Evolutionary conservation across 805 yeast genomes (phyloP).

Genomic region (Ogataea pilisensis): DNA sequence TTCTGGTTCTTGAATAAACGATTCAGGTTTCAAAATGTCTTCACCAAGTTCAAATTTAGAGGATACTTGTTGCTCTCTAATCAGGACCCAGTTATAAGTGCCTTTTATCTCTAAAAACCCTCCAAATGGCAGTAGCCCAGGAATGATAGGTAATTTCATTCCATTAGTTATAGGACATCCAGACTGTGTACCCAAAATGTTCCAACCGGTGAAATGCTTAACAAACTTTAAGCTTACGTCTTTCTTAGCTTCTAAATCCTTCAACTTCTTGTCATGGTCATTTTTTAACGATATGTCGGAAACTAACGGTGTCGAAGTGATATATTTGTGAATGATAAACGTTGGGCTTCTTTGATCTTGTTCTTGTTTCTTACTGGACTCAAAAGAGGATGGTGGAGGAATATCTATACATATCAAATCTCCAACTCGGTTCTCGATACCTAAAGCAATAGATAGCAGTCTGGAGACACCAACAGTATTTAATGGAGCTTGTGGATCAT

Average conservation of each 20-base stretch:
- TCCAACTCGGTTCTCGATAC: slow-evolving; percentile 48
- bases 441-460: slow-evolving; percentile 52
- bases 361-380: slow-evolving; percentile 3
- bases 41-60: slow-evolving; percentile 45
- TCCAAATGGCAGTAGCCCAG: slow-evolving; percentile 48
- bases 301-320: slow-evolving; percentile 37
- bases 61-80: slow-evolving; percentile 7
- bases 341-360: slow-evolving; percentile 28
- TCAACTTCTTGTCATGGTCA: slow-evolving; percentile 26
- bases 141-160: slow-evolving; percentile 49
- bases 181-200: slow-evolving; percentile 9
- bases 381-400: slow-evolving; percentile 20
- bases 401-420: slow-evolving; percentile 47
- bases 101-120: slow-evolving; percentile 51
- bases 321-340: slow-evolving; percentile 52
- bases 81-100: slow-evolving; percentile 27
- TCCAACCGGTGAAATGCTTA: slow-evolving; percentile 9
- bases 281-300: slow-evolving; percentile 28
- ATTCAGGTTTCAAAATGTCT: slow-evolving; percentile 41
- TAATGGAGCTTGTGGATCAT: slow-evolving; percentile 31
- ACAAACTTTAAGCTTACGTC: slow-evolving; percentile 12
- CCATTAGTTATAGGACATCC: slow-evolving; percentile 44
- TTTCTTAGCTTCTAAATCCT: slow-evolving; percentile 21
- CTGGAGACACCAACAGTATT: slow-evolving; percentile 50
- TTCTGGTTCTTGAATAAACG: slow-evolving; percentile 30